These are phyloP conservation scores for Vaucheria bursata DNA, from an alignment of 352 stramenopile genomes.

Conservation along the genomic window DNA sequence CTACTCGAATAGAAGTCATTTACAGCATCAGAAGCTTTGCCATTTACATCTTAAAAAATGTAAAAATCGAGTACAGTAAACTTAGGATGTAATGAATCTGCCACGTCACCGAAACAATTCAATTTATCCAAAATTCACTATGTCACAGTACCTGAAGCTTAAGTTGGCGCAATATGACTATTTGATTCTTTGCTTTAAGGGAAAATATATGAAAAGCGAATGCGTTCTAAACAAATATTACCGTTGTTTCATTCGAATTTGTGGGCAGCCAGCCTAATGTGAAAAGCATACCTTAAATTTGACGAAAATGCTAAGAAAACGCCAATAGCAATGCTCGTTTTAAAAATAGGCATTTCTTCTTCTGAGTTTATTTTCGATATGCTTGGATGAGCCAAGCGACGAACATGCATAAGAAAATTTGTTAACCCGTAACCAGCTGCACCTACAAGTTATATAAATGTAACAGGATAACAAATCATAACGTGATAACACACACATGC, in stretches of 20 bases:
- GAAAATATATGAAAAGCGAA: no score
- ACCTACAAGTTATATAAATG: not conserved
- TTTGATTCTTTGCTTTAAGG: conserved; percentile 5
- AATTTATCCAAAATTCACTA: not conserved
- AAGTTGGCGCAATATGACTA: not conserved
- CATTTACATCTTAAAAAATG: no score
- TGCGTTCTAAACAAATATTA: no score
- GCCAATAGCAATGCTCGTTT: conserved; percentile 18
- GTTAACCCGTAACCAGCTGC: not conserved
- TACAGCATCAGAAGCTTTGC: no score
- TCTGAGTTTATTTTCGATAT: not conserved
- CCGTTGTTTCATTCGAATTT: no score
- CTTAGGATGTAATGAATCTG: no score
- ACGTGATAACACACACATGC: no score
- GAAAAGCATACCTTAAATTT: conserved; percentile 33
- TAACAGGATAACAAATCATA: no score
- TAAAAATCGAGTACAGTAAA: no score
- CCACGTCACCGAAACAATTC: not conserved
- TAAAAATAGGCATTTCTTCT: not conserved
- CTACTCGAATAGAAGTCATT: no score
- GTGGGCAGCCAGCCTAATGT: no score
- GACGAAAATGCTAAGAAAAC: conserved; percentile 33
- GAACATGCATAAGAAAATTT: not conserved
- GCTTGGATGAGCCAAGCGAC: not conserved
- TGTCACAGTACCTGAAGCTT: conserved; percentile 5